phyloP scores from a whole-genome alignment of 2,329 filamentous ascomycete species.

The Talaromyces sp. region DNA sequence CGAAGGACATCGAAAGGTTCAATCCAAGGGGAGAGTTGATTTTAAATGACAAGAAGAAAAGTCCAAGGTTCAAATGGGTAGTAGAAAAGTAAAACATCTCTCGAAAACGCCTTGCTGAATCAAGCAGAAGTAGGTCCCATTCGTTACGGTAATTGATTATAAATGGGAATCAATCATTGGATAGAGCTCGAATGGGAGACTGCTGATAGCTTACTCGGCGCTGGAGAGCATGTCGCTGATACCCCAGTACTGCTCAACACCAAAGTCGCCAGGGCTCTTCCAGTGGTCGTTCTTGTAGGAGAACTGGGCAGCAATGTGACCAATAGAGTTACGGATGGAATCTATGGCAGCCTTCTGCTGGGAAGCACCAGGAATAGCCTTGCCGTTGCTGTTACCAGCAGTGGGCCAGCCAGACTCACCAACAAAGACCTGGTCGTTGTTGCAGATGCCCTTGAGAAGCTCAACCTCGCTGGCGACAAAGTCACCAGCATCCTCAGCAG shows the following conservation, averaged over 20 bases:
- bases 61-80: neutral
- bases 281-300: constrained; percentile 74
- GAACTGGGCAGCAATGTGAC: constrained; percentile 74
- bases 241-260: constrained; percentile 80
- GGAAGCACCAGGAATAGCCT: constrained; percentile 61
- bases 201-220: constrained; percentile 3
- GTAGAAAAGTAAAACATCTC: neutral
- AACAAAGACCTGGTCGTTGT: constrained; percentile 54
- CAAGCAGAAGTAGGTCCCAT: constrained; percentile 3
- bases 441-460: constrained; percentile 68
- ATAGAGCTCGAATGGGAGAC: neutral
- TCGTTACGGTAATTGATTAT: neutral
- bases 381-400: constrained; percentile 65
- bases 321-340: constrained; percentile 64
- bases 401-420: constrained; percentile 93
- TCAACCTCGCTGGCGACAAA: constrained; percentile 74
- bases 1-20: neutral
- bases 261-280: constrained; percentile 69
- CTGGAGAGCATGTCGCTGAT: constrained; percentile 11
- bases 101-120: constrained; percentile 13
- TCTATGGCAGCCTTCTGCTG: constrained; percentile 72
- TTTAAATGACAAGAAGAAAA: constrained; percentile 15
- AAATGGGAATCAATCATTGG: neutral
- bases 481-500: constrained; percentile 63
- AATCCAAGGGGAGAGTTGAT: constrained; percentile 11